Conservation (phyloP, 306 rosid genomes). For the Medicago arabica region DNA sequence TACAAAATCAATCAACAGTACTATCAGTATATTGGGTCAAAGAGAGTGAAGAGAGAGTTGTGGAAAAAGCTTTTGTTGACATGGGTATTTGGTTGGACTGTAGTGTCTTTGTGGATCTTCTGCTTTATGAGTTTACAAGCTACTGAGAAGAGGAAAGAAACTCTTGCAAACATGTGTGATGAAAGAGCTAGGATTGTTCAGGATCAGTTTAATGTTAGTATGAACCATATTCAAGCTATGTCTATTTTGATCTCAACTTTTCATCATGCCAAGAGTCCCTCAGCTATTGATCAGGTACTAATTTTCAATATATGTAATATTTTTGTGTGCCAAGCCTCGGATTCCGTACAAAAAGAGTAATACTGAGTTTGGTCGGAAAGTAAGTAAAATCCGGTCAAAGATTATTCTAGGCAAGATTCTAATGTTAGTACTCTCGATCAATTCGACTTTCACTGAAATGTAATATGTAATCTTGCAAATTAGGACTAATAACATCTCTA, state of each 20-base stretch:
- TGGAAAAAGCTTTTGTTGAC: constrained; percentile 65
- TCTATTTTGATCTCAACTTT: constrained; percentile 92
- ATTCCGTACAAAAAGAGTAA: background rate
- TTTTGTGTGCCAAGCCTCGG: background rate
- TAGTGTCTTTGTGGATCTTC: constrained; percentile 67
- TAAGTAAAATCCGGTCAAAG: background rate
- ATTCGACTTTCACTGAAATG: background rate
- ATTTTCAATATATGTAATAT: constrained; percentile 5
- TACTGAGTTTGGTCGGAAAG: background rate
- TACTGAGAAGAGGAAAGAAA: constrained; percentile 88
- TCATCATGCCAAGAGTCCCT: constrained; percentile 84
- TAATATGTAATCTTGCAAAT: background rate
- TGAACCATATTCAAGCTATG: constrained; percentile 99
- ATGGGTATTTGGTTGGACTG: constrained; percentile 69
- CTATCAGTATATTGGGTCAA: constrained; percentile 67
- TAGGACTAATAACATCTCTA: background rate
- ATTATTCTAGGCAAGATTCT: background rate
- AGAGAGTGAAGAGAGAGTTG: constrained; percentile 54
- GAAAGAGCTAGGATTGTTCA: constrained; percentile 97
- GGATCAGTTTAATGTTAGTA: constrained; percentile 96
- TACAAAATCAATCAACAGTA: constrained; percentile 61
- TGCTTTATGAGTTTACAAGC: constrained; percentile 70
- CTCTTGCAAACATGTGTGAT: constrained; percentile 93
- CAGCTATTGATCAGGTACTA: constrained; percentile 98
- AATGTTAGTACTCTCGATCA: background rate